Evolutionary conservation across 768 basidiomycete species (phyloP), one percentile per base, ranked within the genome.

Genomic region (Mycena vitilis): DNA sequence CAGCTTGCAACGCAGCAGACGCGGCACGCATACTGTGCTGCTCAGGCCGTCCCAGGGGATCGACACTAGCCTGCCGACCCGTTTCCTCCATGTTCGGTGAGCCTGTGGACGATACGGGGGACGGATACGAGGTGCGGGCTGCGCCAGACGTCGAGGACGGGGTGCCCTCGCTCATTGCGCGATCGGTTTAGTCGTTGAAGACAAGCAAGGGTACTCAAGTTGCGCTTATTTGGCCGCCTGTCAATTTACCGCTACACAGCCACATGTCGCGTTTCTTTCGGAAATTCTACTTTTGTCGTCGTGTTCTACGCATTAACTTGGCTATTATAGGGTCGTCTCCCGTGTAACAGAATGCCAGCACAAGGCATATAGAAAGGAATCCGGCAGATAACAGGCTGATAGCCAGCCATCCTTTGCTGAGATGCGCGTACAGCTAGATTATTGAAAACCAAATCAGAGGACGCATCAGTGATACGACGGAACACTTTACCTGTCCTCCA

Each of bases 331-430:
- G 86, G 25, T 80, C 75, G 25, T 80, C 83, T 5, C 90, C 91
- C 25, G 82, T 85, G 68, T 78, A 89, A 45, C 78, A 81, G 53
- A 84, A 77, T 0, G 82, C 75, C 12, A 89, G 75, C 1, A 82
- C 20, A 45, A 83, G 57, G 52, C 71, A 83, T 73, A 84, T 37
- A 16, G 74, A 60, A 34, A 88, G 76, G 12, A 90, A 65, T 3
- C 81, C 84, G 4, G 81, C 77, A 15, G 82, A 80, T 16, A 91
- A 74, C 30, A 86, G 72, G 68, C 85, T 89, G 9, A 93, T 74
- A 16, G 83, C 86, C 55, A 83, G 78, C 91, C 92, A 93, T 9
- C 92, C 92, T 18, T 81, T 77, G 37, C 65, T 76, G 38, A 84
- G 67, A 74, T 85, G 85, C 66, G 87, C 85, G 71, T 91, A 92